A percentile compares a stretch with the other conserved stretches of the same genome.
Evolutionary conservation across 1,284 basidiomycete genomes (phyloP).

Genomic region (Ustilago vetiveriae): DNA sequence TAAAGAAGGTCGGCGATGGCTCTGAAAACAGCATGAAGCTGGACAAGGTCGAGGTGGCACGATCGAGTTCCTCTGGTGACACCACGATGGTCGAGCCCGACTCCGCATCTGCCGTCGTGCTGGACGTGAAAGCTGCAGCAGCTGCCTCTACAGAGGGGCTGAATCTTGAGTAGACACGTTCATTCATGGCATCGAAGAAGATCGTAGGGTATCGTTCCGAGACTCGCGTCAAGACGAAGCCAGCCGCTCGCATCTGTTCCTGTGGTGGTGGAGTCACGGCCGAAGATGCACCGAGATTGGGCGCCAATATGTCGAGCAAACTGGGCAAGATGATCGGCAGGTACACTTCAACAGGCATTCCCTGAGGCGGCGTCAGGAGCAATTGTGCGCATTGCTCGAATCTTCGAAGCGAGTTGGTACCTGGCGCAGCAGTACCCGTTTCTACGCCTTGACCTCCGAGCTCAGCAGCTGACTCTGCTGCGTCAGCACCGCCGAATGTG

Average conservation of each 20-base stretch:
- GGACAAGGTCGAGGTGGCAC: slow-evolving; percentile 36
- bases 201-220: slow-evolving; percentile 31
- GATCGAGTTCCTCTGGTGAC: slow-evolving; percentile 10
- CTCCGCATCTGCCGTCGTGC: not conserved
- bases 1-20: slow-evolving; percentile 57
- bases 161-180: slow-evolving; percentile 27
- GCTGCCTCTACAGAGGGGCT: slow-evolving; percentile 8
- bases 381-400: slow-evolving; percentile 41
- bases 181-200: slow-evolving; percentile 23
- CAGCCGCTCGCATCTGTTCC: slow-evolving; percentile 56
- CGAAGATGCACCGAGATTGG: slow-evolving; percentile 22
- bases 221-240: slow-evolving; percentile 49
- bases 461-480: slow-evolving; percentile 20
- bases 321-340: slow-evolving; percentile 40
- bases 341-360: slow-evolving; percentile 39
- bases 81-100: slow-evolving; percentile 6
- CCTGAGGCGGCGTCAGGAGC: slow-evolving; percentile 49
- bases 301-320: slow-evolving; percentile 48
- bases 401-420: slow-evolving; percentile 34
- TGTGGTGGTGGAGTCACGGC: slow-evolving; percentile 37
- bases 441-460: slow-evolving; percentile 23
- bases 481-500: slow-evolving; percentile 46
- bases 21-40: slow-evolving; percentile 54
- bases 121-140: not conserved
- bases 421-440: slow-evolving; percentile 30